These are phyloP conservation scores for Coniochaeta ligniaria DNA, from an alignment of 2,329 filamentous ascomycete genomes.

Conservation along the genomic window DNA sequence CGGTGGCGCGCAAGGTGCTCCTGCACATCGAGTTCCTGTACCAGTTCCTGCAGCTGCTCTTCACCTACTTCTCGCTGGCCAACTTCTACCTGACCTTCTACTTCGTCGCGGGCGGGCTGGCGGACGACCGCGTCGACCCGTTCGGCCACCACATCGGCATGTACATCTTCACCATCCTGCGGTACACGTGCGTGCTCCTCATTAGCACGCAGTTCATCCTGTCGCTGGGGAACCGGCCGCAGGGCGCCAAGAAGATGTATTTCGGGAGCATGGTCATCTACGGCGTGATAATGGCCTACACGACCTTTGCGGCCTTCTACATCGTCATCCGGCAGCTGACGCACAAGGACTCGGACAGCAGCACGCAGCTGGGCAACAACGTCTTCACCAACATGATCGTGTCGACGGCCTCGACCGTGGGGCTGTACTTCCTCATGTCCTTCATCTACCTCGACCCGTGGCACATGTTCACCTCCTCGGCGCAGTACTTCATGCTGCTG, in stretches of 20 bases:
- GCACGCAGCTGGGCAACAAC: slow-evolving; percentile 67
- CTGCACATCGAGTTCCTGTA: slow-evolving; percentile 95
- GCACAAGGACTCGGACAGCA: slow-evolving; percentile 29
- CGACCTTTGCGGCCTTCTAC: slow-evolving; percentile 79
- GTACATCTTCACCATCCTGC: slow-evolving; percentile 78
- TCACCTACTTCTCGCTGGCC: slow-evolving; percentile 96
- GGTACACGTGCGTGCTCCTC: slow-evolving; percentile 78
- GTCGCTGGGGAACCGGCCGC: slow-evolving; percentile 90
- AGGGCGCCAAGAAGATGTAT: slow-evolving; percentile 90
- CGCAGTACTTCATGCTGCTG: slow-evolving; percentile 87
- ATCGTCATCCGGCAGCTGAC: slow-evolving; percentile 80
- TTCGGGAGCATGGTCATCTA: slow-evolving; percentile 85
- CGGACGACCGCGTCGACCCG: slow-evolving; percentile 73
- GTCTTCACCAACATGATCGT: slow-evolving; percentile 94
- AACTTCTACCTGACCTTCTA: slow-evolving; percentile 99
- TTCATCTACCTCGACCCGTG: slow-evolving; percentile 96
- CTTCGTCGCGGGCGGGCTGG: slow-evolving; percentile 88
- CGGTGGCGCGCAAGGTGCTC: slow-evolving; percentile 77
- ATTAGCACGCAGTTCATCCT: slow-evolving; percentile 96
- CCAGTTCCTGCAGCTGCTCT: slow-evolving; percentile 84
- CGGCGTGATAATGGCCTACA: slow-evolving; percentile 91
- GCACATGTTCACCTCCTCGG: slow-evolving; percentile 94
- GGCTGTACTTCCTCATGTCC: slow-evolving; percentile 93
- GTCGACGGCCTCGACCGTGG: slow-evolving; percentile 79
- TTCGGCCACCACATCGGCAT: slow-evolving; percentile 83